Evolutionary conservation across 2,329 filamentous ascomycete genomes (phyloP).

Genomic region (Arthrobotrys musiformis): DNA sequence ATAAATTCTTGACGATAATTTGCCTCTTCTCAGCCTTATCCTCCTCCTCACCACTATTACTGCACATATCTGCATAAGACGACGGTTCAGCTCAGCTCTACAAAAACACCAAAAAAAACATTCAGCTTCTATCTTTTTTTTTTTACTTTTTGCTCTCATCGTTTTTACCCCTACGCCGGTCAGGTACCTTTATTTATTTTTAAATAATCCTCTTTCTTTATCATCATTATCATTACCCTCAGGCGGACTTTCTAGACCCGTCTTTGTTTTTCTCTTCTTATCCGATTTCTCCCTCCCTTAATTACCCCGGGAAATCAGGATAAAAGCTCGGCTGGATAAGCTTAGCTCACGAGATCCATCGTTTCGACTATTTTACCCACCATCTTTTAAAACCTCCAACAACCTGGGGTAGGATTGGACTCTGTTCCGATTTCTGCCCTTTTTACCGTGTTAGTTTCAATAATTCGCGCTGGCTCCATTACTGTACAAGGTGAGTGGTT

Average conservation of each 20-base stretch:
- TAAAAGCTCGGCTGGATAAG: constrained; percentile 53
- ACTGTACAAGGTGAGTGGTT: constrained; percentile 55
- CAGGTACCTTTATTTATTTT: constrained; percentile 18
- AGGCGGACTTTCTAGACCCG: constrained; percentile 33
- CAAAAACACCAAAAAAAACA: no score
- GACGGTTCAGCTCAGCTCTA: background rate
- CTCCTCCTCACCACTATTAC: background rate
- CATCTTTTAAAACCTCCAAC: constrained; percentile 36
- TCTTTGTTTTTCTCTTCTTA: constrained; percentile 25
- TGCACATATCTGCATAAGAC: background rate
- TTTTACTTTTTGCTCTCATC: background rate
- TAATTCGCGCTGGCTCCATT: constrained; percentile 55
- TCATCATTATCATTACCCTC: background rate
- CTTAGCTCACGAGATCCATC: constrained; percentile 53
- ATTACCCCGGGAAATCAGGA: constrained; percentile 55
- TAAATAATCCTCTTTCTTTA: background rate
- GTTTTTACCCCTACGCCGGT: constrained; percentile 5
- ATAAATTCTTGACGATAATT: constrained; percentile 38
- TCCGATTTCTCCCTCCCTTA: constrained; percentile 36
- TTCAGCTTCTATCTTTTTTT: background rate
- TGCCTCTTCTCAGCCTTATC: constrained; percentile 4
- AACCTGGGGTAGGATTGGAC: constrained; percentile 53
- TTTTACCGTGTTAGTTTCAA: constrained; percentile 52
- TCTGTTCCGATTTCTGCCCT: constrained; percentile 52
- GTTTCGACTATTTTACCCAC: constrained; percentile 39